Evolutionary conservation across 2,329 filamentous ascomycete species (phyloP), one percentile per base, ranked within the genome.

Genomic region (Calycina marina): DNA sequence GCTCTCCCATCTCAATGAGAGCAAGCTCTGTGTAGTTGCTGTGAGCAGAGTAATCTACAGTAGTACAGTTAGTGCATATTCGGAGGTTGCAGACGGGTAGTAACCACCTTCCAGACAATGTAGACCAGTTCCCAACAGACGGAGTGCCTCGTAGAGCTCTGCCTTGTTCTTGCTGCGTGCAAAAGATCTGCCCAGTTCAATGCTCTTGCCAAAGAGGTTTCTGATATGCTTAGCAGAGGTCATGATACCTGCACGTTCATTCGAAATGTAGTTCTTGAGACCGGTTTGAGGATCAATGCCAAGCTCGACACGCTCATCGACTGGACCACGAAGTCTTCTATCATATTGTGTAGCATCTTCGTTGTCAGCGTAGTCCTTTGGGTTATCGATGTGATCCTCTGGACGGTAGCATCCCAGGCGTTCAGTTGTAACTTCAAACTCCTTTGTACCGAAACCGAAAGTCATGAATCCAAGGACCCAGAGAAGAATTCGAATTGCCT

Each of bases 261-360:
- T 85, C 24, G 86, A 84, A 55, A 94, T 94, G 58, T 94, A 94
- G 55, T 86, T 90, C 62, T 96, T 96, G 59, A 93, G 65, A 45
- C 79, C 80, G 4, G 76, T 77, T 33, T 72, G 60, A 2, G 70
- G 67, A 47, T 96, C 83, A 47, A 96, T 69, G 28, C 69, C 71
- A 20, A 94, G 67, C 59, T 94, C 88, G 31, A 72, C 67, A 15
- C 64, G 51, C 59, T 92, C 84, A 42, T 93, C 70, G 28, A 96
- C 64, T 0, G 82, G 83, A 1, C 76, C 84, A 51, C 88, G 78
- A 31, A 94, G 75, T 43, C 82, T 76, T 33, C 56, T 63, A 51
- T 94, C 80, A 52, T 90, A 93, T 42, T 80, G 66, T 25, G 80
- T 72, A 30, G 86, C 85, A 59, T 94, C 86, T 37, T 75, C 53